Evolutionary conservation across 1,139 yeast genomes (phyloP).

Genomic region (Kurtzmaniella natalensis): DNA sequence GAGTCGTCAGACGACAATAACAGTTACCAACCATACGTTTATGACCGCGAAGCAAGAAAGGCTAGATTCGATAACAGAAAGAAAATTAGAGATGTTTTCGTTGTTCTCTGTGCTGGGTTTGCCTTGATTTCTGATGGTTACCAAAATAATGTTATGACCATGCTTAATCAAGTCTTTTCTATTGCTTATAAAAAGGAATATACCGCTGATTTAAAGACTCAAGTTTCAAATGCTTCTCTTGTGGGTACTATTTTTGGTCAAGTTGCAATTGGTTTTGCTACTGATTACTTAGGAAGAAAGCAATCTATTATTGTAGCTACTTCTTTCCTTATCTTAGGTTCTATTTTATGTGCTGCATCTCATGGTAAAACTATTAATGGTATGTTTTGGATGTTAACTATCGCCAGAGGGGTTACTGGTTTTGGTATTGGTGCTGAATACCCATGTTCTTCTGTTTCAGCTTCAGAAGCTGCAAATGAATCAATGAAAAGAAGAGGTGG

Average conservation of each 20-base stretch:
- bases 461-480: slow-evolving; percentile 70
- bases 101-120: slow-evolving; percentile 44
- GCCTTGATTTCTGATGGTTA: slow-evolving; percentile 53
- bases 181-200: slow-evolving; percentile 28
- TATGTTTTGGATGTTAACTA: slow-evolving; percentile 68
- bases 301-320: slow-evolving; percentile 46
- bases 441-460: slow-evolving; percentile 65
- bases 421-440: slow-evolving; percentile 79
- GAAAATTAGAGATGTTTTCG: slow-evolving; percentile 26
- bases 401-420: slow-evolving; percentile 65
- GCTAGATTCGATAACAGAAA: slow-evolving; percentile 28
- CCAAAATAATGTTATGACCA: slow-evolving; percentile 48
- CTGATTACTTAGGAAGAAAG: slow-evolving; percentile 46
- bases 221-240: slow-evolving; percentile 45
- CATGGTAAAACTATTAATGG: slow-evolving; percentile 40
- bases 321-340: slow-evolving; percentile 39
- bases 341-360: slow-evolving; percentile 46
- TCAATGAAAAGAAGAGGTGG: slow-evolving; percentile 60
- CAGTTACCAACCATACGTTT: slow-evolving; percentile 16
- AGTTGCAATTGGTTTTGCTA: slow-evolving; percentile 38
- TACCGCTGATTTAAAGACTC: slow-evolving; percentile 35
- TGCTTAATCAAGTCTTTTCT: slow-evolving; percentile 38
- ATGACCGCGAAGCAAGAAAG: slow-evolving; percentile 31
- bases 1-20: slow-evolving; percentile 6
- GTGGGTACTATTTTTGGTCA: slow-evolving; percentile 51